Evolutionary conservation across 495 filamentous ascomycete genomes (phyloP).

Genomic region (Amniculicola lignicola): DNA sequence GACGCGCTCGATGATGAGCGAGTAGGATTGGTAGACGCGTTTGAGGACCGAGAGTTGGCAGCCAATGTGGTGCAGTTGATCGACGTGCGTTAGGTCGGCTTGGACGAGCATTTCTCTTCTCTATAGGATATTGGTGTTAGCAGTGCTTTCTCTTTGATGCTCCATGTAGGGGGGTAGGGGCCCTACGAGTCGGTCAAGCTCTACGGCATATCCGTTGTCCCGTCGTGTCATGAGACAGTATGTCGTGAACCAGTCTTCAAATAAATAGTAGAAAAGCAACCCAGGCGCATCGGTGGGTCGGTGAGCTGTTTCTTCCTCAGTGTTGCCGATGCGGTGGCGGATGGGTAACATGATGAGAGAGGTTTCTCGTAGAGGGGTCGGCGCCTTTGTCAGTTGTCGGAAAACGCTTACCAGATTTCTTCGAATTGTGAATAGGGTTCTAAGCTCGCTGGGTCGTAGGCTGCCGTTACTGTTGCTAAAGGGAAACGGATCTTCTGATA

Average conservation of each 20-base stretch:
- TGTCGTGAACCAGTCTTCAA: conserved; percentile 78
- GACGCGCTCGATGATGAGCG: conserved; percentile 70
- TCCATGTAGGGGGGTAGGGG: no score
- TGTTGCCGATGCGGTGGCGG: conserved; percentile 38
- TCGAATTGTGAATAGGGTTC: conserved; percentile 55
- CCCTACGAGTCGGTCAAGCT: conserved; percentile 58
- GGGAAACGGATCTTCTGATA: conserved; percentile 68
- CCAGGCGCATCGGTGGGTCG: conserved; percentile 58
- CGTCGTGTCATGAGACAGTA: conserved; percentile 60
- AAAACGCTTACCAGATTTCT: conserved; percentile 71
- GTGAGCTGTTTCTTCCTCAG: conserved; percentile 42
- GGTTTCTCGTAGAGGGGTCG: conserved; percentile 21
- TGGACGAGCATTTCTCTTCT: conserved; percentile 57
- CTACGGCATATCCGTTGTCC: conserved; percentile 58
- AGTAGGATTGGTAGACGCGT: conserved; percentile 75
- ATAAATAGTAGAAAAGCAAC: conserved; percentile 80
- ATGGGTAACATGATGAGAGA: conserved; percentile 39
- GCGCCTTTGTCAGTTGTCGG: conserved; percentile 61
- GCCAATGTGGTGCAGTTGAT: conserved; percentile 70
- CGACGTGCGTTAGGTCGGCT: conserved; percentile 60
- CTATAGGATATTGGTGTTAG: no score
- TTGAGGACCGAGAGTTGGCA: conserved; percentile 64
- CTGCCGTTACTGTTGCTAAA: conserved; percentile 32
- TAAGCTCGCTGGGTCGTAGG: conserved; percentile 39
- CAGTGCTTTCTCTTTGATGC: no score